Percentiles rank a stretch among this genome's conserved stretches.
phyloP scores from a whole-genome alignment of 805 yeast genomes.

The Brettanomyces anomalus region DNA sequence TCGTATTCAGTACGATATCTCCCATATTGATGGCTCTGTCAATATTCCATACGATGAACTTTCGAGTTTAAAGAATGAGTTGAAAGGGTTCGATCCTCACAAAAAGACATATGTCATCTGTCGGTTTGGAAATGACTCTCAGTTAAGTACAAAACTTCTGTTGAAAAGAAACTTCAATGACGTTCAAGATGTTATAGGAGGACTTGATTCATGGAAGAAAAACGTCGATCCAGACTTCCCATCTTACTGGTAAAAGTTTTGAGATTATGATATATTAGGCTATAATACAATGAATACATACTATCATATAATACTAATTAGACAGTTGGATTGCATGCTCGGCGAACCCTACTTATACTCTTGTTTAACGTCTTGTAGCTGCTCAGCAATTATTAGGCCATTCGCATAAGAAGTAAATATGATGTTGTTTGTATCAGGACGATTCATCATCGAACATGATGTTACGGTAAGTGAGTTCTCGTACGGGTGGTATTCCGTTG shows the following conservation, averaged over 20 bases:
- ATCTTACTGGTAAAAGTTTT: conserved; percentile 12
- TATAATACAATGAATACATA: not conserved
- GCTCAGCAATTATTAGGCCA: conserved; percentile 24
- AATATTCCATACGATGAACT: conserved; percentile 55
- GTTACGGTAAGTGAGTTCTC: conserved; percentile 13
- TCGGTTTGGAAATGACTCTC: conserved; percentile 88
- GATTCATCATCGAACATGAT: conserved; percentile 6
- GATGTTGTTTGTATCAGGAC: conserved; percentile 4
- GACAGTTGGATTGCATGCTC: no score
- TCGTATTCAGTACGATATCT: conserved; percentile 61
- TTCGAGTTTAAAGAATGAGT: conserved; percentile 21
- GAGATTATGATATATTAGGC: conserved; percentile 36
- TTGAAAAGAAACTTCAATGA: conserved; percentile 41
- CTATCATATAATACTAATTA: no score
- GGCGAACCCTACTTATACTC: not conserved
- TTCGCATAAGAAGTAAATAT: conserved; percentile 18
- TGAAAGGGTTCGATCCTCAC: conserved; percentile 5
- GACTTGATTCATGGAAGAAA: conserved; percentile 31
- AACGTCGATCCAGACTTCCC: conserved; percentile 10
- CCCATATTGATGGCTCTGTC: conserved; percentile 46
- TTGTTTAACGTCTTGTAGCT: conserved; percentile 7
- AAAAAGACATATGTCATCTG: conserved; percentile 54
- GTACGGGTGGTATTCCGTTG: conserved; percentile 8
- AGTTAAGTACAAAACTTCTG: conserved; percentile 55
- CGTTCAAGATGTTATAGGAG: conserved; percentile 70